These are phyloP conservation scores for Backusella morwellensis DNA, from an alignment of 192 early-diverging fungal genomes.

Conservation along the genomic window DNA sequence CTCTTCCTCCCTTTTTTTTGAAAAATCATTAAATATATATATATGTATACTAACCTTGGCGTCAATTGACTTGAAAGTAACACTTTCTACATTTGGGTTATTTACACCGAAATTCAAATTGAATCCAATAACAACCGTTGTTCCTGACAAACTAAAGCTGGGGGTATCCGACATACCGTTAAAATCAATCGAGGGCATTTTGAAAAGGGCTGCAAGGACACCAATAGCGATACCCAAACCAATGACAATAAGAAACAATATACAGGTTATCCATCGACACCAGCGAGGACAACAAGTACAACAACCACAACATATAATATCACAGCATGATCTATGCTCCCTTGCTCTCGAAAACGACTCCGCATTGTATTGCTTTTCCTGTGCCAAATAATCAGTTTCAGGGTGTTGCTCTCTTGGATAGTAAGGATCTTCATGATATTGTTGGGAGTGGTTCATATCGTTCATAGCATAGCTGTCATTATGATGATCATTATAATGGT, in stretches of 20 bases:
- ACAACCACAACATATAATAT: constrained; percentile 36
- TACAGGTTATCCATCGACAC: constrained; percentile 40
- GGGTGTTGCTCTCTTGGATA: neutral
- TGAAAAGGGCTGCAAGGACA: constrained; percentile 44
- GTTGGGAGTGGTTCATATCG: neutral
- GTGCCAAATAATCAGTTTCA: neutral
- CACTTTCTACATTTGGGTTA: constrained; percentile 49
- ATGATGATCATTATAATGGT: neutral
- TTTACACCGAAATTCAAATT: constrained; percentile 30
- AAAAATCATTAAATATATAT: neutral
- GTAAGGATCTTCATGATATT: neutral
- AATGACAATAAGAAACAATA: constrained; percentile 39
- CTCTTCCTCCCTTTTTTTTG: neutral
- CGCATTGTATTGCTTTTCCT: neutral
- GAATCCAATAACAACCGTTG: neutral
- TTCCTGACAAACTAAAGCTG: constrained; percentile 17
- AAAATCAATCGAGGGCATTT: constrained; percentile 36
- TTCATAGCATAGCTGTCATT: neutral
- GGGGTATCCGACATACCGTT: constrained; percentile 22
- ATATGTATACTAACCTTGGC: constrained; percentile 38
- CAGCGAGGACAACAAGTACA: constrained; percentile 40
- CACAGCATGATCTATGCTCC: constrained; percentile 26
- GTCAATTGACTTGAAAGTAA: constrained; percentile 41
- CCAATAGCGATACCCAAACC: constrained; percentile 40
- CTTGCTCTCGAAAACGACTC: neutral